Evolutionary conservation across 2,329 filamentous ascomycete genomes (phyloP).

Genomic region (Orbilia oligospora): DNA sequence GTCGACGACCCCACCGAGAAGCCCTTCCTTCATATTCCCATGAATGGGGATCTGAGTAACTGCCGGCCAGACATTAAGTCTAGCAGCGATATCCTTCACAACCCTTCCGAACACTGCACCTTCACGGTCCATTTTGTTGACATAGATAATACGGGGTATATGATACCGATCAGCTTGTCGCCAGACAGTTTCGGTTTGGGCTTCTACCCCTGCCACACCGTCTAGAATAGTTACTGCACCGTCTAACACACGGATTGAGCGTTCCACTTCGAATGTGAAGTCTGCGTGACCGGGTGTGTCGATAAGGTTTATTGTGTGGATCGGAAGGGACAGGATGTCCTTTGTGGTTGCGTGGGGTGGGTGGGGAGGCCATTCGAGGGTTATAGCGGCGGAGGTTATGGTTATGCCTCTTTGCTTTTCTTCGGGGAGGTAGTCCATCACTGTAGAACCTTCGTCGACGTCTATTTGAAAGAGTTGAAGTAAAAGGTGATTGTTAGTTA

Average conservation of each 20-base stretch:
- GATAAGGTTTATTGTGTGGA: constrained; percentile 96
- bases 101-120: constrained; percentile 96
- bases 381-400: constrained; percentile 97
- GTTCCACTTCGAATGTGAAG: constrained; percentile 98
- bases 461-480: constrained; percentile 74
- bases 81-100: constrained; percentile 95
- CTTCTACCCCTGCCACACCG: constrained; percentile 86
- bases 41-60: constrained; percentile 98
- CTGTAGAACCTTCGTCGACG: constrained; percentile 93
- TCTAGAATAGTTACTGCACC: constrained; percentile 98
- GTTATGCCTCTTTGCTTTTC: constrained; percentile 99
- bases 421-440: constrained; percentile 99
- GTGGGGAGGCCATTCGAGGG: constrained; percentile 95
- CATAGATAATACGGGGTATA: constrained; percentile 92
- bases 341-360: constrained; percentile 82
- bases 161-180: constrained; percentile 99
- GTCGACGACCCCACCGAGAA: constrained; percentile 91
- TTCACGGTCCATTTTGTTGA: constrained; percentile 99
- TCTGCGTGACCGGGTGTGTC: constrained; percentile 99
- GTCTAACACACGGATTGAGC: constrained; percentile 92
- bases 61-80: constrained; percentile 88
- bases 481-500: too few relatives aligned
- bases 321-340: constrained; percentile 68
- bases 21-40: constrained; percentile 77
- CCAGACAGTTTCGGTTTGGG: constrained; percentile 98